phyloP scores from a whole-genome alignment of 2,329 filamentous ascomycete genomes.

The Exophiala mesophila region DNA sequence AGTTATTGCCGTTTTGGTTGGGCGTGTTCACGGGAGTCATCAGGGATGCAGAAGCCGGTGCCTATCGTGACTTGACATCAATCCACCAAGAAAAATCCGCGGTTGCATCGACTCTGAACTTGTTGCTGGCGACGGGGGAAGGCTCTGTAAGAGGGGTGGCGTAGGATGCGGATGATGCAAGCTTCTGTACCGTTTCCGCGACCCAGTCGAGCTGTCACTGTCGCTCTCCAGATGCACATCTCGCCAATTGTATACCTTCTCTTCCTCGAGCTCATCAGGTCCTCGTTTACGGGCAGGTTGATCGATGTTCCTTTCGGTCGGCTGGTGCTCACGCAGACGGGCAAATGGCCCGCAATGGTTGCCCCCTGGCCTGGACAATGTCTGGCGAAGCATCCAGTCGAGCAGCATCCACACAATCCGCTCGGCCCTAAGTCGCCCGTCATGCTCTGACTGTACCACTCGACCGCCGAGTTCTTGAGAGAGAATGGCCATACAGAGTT shows the following conservation, averaged over 20 bases:
- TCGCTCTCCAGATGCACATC: background rate
- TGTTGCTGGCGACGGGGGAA: constrained; percentile 1
- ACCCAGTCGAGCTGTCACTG: background rate
- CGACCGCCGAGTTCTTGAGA: constrained; percentile 13
- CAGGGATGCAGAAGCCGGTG: too few species aligned
- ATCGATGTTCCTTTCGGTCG: background rate
- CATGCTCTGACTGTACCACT: constrained; percentile 17
- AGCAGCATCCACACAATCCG: constrained; percentile 7
- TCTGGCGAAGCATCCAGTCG: background rate
- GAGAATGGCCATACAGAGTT: constrained; percentile 19
- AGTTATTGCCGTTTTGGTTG: too few species aligned
- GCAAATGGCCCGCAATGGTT: background rate
- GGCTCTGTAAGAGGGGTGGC: background rate
- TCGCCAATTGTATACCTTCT: background rate
- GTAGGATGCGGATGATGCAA: background rate
- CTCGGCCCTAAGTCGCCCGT: constrained; percentile 14
- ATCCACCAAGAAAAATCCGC: background rate
- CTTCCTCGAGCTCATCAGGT: background rate
- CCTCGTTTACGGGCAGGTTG: background rate
- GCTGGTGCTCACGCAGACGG: background rate
- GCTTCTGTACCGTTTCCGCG: constrained; percentile 1
- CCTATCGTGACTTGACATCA: too few species aligned
- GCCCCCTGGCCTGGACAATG: background rate
- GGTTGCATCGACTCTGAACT: background rate
- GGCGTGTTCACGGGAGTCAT: too few species aligned